Evolutionary conservation across 257 asterid species (phyloP), one percentile per base, ranked within the genome.

Genomic region (Thymus quinquecostatus): DNA sequence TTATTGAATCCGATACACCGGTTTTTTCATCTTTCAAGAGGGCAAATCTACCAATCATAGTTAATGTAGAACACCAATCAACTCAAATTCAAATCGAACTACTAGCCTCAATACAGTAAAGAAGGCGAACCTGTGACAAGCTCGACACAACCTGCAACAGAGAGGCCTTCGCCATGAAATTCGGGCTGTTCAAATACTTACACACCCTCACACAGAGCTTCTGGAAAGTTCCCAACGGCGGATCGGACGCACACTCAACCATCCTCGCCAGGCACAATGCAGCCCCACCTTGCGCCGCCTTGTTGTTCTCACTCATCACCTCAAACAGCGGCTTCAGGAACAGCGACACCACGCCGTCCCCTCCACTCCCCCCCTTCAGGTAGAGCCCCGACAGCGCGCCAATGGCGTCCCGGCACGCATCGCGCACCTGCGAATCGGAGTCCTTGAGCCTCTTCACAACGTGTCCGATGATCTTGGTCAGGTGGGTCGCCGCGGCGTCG

Each of bases 281-380:
- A 0, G 98, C 99, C 40, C 95, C 99, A 7, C 91, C 87, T 70
- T 95, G 99, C 13, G 95, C 98, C 27, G 81, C 84, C 78, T 92
- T 95, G 75, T 80, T 92, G 70, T 86, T 95, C 92, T 95, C 99
- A 50, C 80, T 79, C 99, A 95, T 90, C 41, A 92, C 90, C 78
- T 95, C 99, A 61, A 95, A 92, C 79, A 95, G 71, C 2, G 99
- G 98, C 90, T 86, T 95, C 79, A 82, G 87, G 72, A 95, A 95
- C 80, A 95, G 73, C 0, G 96, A 86, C 2, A 88, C 94, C 3
- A 88, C 91, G 33, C 93, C 92, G 32, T 83, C 84, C 6, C 89
- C 87, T 4, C 80, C 92, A 72, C 78, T 90, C 70, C 78, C 72
- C 38, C 88, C 94, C 80, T 86, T 92, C 85, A 95, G 71, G 76